Conservation (phyloP, 2,329 filamentous ascomycete species). For the Sclerotinia sclerotiorum region DNA sequence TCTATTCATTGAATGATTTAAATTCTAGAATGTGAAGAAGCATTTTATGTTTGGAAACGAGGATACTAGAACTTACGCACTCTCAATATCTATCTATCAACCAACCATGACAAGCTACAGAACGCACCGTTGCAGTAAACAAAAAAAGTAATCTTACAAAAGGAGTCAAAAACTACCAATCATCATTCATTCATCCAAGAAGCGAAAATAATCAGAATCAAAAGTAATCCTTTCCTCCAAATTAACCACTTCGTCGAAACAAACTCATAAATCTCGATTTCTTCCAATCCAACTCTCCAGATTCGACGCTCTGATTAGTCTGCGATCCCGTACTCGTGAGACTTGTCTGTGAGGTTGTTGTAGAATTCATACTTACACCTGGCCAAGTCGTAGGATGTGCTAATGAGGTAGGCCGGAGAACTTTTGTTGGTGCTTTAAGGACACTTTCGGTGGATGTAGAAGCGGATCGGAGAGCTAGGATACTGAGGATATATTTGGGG, state of each 20-base stretch:
- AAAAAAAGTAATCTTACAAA: no score
- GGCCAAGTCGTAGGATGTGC: background rate
- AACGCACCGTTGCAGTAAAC: background rate
- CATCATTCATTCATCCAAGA: background rate
- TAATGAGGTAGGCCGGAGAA: background rate
- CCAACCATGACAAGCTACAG: background rate
- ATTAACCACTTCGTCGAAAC: background rate
- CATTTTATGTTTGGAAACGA: background rate
- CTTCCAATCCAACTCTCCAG: background rate
- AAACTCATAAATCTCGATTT: background rate
- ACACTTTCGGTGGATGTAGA: slow-evolving; percentile 7
- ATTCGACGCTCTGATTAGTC: background rate
- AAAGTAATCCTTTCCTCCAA: background rate
- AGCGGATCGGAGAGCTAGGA: slow-evolving; percentile 27
- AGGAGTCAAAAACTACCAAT: background rate
- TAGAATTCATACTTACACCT: background rate
- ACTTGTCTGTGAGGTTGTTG: background rate
- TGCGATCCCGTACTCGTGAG: background rate
- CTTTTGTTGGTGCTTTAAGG: background rate
- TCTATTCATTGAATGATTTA: no score
- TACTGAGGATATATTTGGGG: slow-evolving; percentile 29
- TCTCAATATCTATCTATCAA: background rate
- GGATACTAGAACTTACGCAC: background rate
- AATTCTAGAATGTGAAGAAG: background rate
- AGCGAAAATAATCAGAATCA: background rate